These are phyloP conservation scores for Solanum megistacrolobum DNA, from an alignment of 257 asterid genomes.

Conservation along the genomic window DNA sequence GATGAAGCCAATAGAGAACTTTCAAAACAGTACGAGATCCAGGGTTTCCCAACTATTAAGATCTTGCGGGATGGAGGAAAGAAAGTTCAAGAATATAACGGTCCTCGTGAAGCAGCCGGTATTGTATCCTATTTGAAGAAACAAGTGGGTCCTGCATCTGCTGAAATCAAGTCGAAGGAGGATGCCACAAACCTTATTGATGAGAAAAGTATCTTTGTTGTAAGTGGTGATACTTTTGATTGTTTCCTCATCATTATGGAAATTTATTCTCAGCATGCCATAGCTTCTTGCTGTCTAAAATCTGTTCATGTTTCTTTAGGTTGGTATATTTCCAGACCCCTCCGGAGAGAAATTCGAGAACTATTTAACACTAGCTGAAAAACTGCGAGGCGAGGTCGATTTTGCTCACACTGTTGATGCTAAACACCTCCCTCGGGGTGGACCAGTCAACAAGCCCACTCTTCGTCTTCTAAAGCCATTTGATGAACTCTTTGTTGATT, in stretches of 20 bases:
- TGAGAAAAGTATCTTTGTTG: conserved; percentile 49
- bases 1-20: conserved; percentile 47
- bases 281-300: background rate
- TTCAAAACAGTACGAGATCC: conserved; percentile 40
- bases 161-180: conserved; percentile 57
- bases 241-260: background rate
- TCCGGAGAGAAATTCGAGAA: conserved; percentile 58
- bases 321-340: conserved; percentile 62
- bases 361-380: conserved; percentile 56
- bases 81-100: conserved; percentile 53
- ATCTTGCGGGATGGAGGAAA: conserved; percentile 75
- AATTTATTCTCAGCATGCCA: background rate
- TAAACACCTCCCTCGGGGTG: conserved; percentile 62
- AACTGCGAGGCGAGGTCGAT: conserved; percentile 51
- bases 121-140: conserved; percentile 59
- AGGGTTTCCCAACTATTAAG: conserved; percentile 79
- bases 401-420: conserved; percentile 76
- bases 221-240: conserved; percentile 15
- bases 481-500: conserved; percentile 64
- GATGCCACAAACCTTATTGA: conserved; percentile 44
- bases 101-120: conserved; percentile 84
- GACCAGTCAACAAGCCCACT: conserved; percentile 57
- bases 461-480: conserved; percentile 78
- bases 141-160: conserved; percentile 81
- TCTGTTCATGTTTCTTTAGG: conserved; percentile 21